Evolutionary conservation across 2,329 filamentous ascomycete genomes (phyloP).

Genomic region (Ceratocystiopsis sp.): DNA sequence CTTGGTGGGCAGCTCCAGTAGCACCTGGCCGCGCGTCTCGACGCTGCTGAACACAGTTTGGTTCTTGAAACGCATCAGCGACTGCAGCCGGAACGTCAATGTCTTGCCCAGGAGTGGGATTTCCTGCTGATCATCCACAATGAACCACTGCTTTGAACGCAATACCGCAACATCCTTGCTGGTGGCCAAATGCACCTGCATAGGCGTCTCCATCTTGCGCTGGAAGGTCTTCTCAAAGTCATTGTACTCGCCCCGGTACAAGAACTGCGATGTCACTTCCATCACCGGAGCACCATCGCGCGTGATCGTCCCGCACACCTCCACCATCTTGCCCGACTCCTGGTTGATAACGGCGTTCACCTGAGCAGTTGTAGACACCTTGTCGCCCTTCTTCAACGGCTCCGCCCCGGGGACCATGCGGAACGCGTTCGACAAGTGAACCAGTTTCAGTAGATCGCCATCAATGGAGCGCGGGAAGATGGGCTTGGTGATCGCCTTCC

Average conservation of each 20-base stretch:
- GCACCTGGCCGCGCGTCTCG: conserved; percentile 79
- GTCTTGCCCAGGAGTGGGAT: conserved; percentile 85
- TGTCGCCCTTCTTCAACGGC: conserved; percentile 87
- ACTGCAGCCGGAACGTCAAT: conserved; percentile 88
- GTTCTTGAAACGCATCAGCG: conserved; percentile 86
- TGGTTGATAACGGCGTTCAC: conserved; percentile 98
- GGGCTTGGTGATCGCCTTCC: conserved; percentile 98
- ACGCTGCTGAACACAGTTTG: conserved; percentile 80
- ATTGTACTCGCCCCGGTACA: conserved; percentile 83
- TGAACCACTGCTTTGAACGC: conserved; percentile 96
- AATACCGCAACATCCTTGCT: conserved; percentile 87
- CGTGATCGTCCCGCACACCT: conserved; percentile 93
- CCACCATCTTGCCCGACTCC: conserved; percentile 97
- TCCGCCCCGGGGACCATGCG: conserved; percentile 94
- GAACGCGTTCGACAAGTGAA: conserved; percentile 94
- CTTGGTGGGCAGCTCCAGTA: conserved; percentile 89
- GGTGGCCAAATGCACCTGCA: conserved; percentile 77
- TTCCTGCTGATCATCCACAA: conserved; percentile 52
- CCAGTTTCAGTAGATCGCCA: conserved; percentile 85
- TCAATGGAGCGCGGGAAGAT: conserved; percentile 97
- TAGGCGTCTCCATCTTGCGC: conserved; percentile 86
- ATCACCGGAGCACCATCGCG: conserved; percentile 75
- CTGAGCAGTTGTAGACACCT: conserved; percentile 80
- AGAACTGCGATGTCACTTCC: conserved; percentile 96
- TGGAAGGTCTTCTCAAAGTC: conserved; percentile 99